phyloP scores from a whole-genome alignment of 2,329 filamentous ascomycete genomes.

The Zasmidium angulare region DNA sequence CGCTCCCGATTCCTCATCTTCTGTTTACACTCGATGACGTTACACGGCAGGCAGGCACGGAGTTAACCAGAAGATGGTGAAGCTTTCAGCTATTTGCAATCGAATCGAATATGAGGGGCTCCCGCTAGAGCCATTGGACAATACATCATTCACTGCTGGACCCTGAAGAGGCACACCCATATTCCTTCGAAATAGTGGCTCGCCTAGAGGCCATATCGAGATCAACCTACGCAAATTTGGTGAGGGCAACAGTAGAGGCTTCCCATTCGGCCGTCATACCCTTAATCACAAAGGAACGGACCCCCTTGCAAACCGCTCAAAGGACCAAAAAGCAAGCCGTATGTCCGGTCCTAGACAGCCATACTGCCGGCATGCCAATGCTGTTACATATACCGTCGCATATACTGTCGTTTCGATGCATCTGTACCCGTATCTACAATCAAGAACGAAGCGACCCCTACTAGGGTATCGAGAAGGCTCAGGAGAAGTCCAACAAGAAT shows the following conservation, averaged over 20 bases:
- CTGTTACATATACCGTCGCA: background rate
- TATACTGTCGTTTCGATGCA: background rate
- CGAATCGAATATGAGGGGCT: background rate
- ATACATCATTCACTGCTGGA: too few relatives aligned
- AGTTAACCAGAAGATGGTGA: too few relatives aligned
- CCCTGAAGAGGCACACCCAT: too few relatives aligned
- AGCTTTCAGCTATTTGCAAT: background rate
- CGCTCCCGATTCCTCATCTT: background rate
- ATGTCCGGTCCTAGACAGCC: background rate
- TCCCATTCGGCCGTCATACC: too few relatives aligned
- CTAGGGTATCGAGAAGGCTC: background rate
- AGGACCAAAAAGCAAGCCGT: background rate
- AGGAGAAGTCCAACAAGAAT: too few relatives aligned
- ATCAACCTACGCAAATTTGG: too few relatives aligned
- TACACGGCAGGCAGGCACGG: background rate
- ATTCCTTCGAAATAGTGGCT: too few relatives aligned
- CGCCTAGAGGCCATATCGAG: too few relatives aligned
- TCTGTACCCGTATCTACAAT: background rate
- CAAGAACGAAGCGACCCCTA: background rate
- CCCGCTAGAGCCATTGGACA: too few relatives aligned
- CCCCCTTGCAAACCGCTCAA: background rate
- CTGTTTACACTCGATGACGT: background rate
- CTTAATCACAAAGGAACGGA: background rate
- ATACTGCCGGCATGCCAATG: background rate
- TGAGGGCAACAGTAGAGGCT: too few relatives aligned